Percentiles rank a stretch among this genome's conserved stretches.
Conservation (phyloP, 345 rosid genomes). For the Ailanthus altissimus region DNA sequence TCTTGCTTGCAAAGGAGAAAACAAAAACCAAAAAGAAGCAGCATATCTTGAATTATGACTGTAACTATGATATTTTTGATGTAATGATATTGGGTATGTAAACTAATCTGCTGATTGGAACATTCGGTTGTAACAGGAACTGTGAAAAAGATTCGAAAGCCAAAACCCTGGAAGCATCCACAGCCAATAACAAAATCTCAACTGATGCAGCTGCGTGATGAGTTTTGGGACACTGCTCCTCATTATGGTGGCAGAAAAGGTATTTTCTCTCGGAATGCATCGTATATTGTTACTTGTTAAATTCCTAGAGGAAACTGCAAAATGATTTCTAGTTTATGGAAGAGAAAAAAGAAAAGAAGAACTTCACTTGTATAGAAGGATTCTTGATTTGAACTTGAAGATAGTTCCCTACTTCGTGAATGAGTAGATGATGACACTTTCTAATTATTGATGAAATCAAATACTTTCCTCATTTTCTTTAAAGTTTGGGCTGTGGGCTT, state of each 20-base stretch:
- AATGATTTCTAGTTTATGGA: not conserved
- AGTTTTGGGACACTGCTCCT: constrained; percentile 98
- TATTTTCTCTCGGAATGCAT: constrained; percentile 15
- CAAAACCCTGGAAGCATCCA: constrained; percentile 88
- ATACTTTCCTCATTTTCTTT: not conserved
- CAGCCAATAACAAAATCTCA: constrained; percentile 72
- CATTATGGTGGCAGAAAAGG: constrained; percentile 93
- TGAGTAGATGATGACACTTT: not conserved
- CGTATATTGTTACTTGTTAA: not conserved
- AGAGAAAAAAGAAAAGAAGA: not conserved
- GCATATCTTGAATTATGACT: not conserved
- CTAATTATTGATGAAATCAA: not conserved
- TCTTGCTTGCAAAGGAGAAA: too few relatives aligned
- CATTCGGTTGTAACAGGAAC: constrained; percentile 26
- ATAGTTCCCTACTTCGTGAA: not conserved
- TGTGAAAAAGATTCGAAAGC: constrained; percentile 77
- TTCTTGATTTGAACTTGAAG: not conserved
- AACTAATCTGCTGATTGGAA: not conserved
- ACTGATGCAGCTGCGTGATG: constrained; percentile 77
- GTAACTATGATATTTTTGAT: not conserved
- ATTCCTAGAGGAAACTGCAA: too few relatives aligned
- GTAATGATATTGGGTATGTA: not conserved
- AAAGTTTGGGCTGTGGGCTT: not conserved
- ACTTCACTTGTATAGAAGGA: not conserved
- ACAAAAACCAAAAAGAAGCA: too few relatives aligned